Base-by-base conservation (phyloP, 2,329 filamentous ascomycete species). In the Alternaria hordeiaustralica region DNA sequence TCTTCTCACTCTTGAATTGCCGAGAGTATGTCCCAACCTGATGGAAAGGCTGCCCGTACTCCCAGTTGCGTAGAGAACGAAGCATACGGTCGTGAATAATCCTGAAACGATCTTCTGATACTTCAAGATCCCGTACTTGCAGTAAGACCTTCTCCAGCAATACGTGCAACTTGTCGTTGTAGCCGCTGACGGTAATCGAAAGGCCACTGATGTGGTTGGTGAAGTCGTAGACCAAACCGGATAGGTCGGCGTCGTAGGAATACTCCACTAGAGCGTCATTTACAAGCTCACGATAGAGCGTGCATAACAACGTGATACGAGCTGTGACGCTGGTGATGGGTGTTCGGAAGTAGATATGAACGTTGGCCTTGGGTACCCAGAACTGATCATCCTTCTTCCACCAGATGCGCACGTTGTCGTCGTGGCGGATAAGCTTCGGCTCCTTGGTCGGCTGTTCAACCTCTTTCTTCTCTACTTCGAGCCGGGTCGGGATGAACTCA, bases 371-470 rank as follows among this genome's bases (percentile, higher is more conserved):
- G 9, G 96, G 96, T 10, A 98, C 96, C 94, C 95, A 98, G 81
- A 98, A 99, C 0, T 90, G 94, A 72, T 99, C 96, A 74, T 99
- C 96, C 82, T 98, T 98, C 84, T 99, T 99, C 85, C 90, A 97
- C 96, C 96, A 99, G 3, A 93, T 91, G 28, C 94, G 89, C 1
- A 92, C 89, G 33, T 89, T 83, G 6, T 90, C 86, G 70, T 97
- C 95, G 72, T 97, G 94, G 69, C 94, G 90, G 66, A 99, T 90
- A 23, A 99, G 85, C 64, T 90, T 91, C 0, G 96, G 96, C 1
- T 89, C 85, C 59, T 91, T 86, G 0, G 90, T 84, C 2, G 94
- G 91, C 70, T 92, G 88, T 25, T 88, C 85, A n/a, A 96, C 87
- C 36, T 97, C 92, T 80, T 93, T 97, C 85, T 96, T 97, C 79